Base-by-base conservation (phyloP, 2,329 filamentous ascomycete genomes). In the Aspergillus sp. region DNA sequence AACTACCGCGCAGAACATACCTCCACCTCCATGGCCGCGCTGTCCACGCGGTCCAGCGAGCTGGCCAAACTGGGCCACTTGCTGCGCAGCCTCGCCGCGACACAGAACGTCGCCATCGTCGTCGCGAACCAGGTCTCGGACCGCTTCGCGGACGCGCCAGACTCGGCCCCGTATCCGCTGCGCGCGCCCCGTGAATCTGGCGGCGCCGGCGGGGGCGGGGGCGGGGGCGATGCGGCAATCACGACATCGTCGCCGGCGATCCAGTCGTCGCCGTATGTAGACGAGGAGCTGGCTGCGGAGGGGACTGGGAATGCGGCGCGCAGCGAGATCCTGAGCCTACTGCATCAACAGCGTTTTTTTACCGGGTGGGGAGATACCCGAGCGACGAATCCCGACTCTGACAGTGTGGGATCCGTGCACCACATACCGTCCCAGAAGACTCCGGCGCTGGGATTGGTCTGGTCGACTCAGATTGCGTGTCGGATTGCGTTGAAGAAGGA, bases 101-200 rank as follows among this genome's bases (percentile, higher is more conserved):
- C 72, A 26, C 68, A 93, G 50, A 71, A 80, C 43, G 67, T 95
- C 28, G 88, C 86, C 15, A 71, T 98, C 16, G 86, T 98, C 1
- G 82, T 95, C 3, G 83, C 89, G 4, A 98, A 98, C 54, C 91
- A 98, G 59, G 89, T 98, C 17, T 83, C 85, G 4, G 91, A 98
- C 61, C 80, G 86, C 4, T 93, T 98, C 42, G 63, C 14, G 11
- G n/a, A 64, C 12, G 47, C 51, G 15, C 33, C 37, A 8, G 47
- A 53, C 8, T 34, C 30, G 8, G 34, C 39, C 10, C 10, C 13
- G 25, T 11, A 26, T n/a, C 13, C 10, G 25, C 25, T n/a, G 4
- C 7, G 13, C 7, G 10, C 7, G 7, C 25, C 10, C 8, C 25
- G 25, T 8, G 10, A n/a, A 8, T 26, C 29, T 5, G 19, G 15